Evolutionary conservation across 176 grass and related monocot species (phyloP).

Genomic region (Alopecurus myosuroides): DNA sequence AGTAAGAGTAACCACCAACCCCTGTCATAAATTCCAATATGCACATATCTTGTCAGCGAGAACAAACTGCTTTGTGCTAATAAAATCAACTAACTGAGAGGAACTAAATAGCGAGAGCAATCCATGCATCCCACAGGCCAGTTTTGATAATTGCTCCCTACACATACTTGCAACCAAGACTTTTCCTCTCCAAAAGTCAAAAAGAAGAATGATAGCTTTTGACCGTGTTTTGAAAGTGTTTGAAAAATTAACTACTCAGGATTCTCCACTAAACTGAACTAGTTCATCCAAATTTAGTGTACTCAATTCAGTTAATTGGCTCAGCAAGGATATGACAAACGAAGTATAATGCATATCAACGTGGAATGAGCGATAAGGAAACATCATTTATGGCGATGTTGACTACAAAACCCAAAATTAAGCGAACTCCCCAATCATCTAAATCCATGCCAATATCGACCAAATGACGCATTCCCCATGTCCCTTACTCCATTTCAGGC

Average conservation of each 20-base stretch:
- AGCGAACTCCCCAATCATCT: background rate
- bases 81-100: background rate
- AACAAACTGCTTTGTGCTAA: background rate
- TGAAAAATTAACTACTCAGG: background rate
- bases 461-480: background rate
- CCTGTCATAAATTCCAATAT: constrained; percentile 47
- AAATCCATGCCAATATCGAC: background rate
- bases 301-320: background rate
- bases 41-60: background rate
- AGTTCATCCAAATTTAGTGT: background rate
- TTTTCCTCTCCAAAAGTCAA: background rate
- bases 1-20: constrained; percentile 92
- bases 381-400: background rate
- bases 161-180: constrained; percentile 5
- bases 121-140: background rate
- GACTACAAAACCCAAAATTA: background rate
- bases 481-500: constrained; percentile 4
- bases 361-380: background rate
- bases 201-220: background rate
- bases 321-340: background rate
- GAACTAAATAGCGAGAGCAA: background rate
- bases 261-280: background rate
- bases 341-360: background rate
- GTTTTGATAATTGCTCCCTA: background rate
- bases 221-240: background rate